A percentile compares a stretch with the other conserved stretches of the same genome.
Conservation (phyloP, 306 rosid species). For the Glycyrrhiza uralensis region DNA sequence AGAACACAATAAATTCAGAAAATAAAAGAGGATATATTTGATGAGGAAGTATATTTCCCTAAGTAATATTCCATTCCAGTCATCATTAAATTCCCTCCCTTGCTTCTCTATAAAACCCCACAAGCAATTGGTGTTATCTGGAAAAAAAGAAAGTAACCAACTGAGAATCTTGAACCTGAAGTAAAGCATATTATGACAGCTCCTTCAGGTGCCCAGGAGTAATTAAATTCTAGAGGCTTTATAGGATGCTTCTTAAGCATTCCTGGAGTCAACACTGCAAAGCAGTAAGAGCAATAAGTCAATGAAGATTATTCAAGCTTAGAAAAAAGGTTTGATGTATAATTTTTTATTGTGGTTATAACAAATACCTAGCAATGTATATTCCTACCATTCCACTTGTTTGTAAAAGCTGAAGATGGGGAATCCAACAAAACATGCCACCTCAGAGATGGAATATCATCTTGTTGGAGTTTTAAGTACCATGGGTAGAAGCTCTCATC, state of each 20-base stretch:
- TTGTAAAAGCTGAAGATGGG: conserved; percentile 34
- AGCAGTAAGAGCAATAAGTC: conserved; percentile 5
- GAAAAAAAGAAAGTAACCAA: background rate
- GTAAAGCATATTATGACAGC: conserved; percentile 78
- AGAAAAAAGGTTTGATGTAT: background rate
- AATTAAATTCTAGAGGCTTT: conserved; percentile 33
- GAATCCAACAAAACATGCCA: conserved; percentile 63
- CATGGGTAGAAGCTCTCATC: conserved; percentile 63
- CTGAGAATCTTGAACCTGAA: conserved; percentile 59
- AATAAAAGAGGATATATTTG: background rate
- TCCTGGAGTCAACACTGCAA: conserved; percentile 52
- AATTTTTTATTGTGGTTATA: background rate
- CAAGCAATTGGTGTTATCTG: background rate
- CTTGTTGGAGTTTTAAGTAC: conserved; percentile 51
- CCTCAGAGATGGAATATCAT: conserved; percentile 52
- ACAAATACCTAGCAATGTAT: background rate
- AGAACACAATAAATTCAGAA: conserved; percentile 8
- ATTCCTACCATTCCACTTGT: conserved; percentile 44
- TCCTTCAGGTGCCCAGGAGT: conserved; percentile 67
- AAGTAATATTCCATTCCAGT: background rate
- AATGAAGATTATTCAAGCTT: conserved; percentile 6
- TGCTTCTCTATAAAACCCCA: background rate
- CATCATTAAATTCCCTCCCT: background rate
- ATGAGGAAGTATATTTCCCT: background rate
- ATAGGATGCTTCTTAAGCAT: conserved; percentile 43